These are phyloP conservation scores for Trichoderma cornu-damae DNA, from an alignment of 2,329 filamentous ascomycete species.

Conservation along the genomic window DNA sequence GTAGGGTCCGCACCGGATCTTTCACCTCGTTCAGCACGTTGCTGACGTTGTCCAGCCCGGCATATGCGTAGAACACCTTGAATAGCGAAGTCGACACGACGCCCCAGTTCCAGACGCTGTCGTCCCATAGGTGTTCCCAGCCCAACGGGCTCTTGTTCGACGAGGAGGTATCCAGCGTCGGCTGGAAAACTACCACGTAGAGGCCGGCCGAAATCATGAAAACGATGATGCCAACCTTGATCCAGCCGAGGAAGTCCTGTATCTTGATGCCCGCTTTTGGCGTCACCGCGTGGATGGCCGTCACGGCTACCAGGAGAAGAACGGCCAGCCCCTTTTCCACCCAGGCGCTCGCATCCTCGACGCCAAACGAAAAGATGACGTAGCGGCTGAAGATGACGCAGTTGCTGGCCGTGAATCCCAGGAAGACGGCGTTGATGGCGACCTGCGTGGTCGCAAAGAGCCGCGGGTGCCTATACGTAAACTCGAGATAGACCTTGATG, in stretches of 20 bases:
- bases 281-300: constrained; percentile 54
- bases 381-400: constrained; percentile 66
- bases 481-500: constrained; percentile 66
- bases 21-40: constrained; percentile 69
- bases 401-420: constrained; percentile 65
- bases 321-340: constrained; percentile 53
- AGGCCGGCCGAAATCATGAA: constrained; percentile 59
- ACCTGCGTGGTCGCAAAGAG: constrained; percentile 61
- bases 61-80: constrained; percentile 65
- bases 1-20: constrained; percentile 60
- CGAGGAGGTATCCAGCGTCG: constrained; percentile 17
- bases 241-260: constrained; percentile 58
- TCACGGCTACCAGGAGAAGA: constrained; percentile 51
- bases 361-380: constrained; percentile 52
- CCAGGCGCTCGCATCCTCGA: constrained; percentile 45
- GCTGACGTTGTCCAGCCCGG: constrained; percentile 61
- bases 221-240: constrained; percentile 55
- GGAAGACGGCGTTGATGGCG: constrained; percentile 56
- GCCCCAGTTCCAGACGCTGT: constrained; percentile 64
- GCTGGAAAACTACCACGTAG: constrained; percentile 50
- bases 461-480: constrained; percentile 57
- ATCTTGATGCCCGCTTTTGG: constrained; percentile 53
- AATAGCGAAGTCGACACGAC: constrained; percentile 62
- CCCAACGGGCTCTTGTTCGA: constrained; percentile 23
- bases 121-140: constrained; percentile 57